These are phyloP conservation scores for Syzygium malaccense DNA, from an alignment of 441 rosid genomes.

Conservation along the genomic window DNA sequence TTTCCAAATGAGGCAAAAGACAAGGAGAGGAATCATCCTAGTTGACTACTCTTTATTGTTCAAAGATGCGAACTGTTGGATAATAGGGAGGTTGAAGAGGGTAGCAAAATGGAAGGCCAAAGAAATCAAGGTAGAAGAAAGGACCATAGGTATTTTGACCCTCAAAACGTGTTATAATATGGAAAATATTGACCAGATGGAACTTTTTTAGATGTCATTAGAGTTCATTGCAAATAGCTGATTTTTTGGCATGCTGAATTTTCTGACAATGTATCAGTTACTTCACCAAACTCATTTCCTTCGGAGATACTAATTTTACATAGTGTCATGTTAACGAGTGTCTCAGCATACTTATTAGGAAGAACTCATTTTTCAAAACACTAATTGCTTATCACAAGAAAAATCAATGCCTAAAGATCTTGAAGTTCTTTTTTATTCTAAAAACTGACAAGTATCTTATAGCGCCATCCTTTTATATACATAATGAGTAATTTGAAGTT, in stretches of 20 bases:
- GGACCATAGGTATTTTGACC: not conserved
- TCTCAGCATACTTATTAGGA: not conserved
- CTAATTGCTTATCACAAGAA: not conserved
- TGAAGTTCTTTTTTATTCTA: not conserved
- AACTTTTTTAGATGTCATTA: not conserved
- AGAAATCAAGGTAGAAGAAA: not conserved
- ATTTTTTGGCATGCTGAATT: not conserved
- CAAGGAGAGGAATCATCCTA: not conserved
- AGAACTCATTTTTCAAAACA: not conserved
- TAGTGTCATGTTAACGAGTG: not conserved
- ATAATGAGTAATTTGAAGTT: not conserved
- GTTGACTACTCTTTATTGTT: not conserved
- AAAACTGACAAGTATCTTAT: not conserved
- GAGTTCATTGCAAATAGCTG: not conserved
- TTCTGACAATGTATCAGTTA: not conserved
- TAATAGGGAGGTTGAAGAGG: not conserved
- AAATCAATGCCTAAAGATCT: not conserved
- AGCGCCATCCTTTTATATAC: not conserved
- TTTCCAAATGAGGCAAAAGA: not conserved
- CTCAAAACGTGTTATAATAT: not conserved
- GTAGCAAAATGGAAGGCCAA: not conserved
- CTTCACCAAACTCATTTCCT: not conserved
- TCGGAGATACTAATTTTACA: not conserved
- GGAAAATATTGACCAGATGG: not conserved
- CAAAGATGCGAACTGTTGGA: not conserved